Percentiles rank a stretch among this genome's conserved stretches.
These are phyloP conservation scores for Vitis rupestris DNA, from an alignment of 164 flowering plant genomes.

Conservation along the genomic window DNA sequence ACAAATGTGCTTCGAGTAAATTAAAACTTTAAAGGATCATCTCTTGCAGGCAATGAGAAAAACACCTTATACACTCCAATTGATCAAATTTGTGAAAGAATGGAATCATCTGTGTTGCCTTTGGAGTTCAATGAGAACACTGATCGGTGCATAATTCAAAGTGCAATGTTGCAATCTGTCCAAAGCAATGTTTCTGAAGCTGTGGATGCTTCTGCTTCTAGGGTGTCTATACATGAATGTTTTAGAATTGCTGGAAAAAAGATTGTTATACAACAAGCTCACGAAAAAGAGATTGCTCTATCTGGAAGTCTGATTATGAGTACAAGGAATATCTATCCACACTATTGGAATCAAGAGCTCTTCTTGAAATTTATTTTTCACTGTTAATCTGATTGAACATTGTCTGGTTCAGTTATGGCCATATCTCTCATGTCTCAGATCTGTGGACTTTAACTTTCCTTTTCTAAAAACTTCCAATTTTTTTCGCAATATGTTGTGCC, in stretches of 20 bases:
- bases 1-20: no score
- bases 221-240: conserved; percentile 15
- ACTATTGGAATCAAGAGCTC: no score
- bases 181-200: conserved; percentile 24
- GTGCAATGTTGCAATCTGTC: conserved; percentile 15
- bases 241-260: conserved; percentile 21
- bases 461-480: no score
- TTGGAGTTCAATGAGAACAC: conserved; percentile 16
- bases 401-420: no score
- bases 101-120: conserved; percentile 24
- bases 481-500: no score
- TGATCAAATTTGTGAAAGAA: conserved; percentile 17
- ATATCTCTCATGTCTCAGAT: no score
- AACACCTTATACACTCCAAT: conserved; percentile 2
- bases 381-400: no score
- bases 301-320: conserved; percentile 21
- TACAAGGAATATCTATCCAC: neutral
- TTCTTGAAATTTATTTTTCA: no score
- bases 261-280: conserved; percentile 22
- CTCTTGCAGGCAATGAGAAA: no score
- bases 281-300: conserved; percentile 27
- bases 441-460: no score
- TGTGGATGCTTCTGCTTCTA: conserved; percentile 19
- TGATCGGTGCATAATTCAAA: conserved; percentile 6
- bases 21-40: no score